These are phyloP conservation scores for Mycena alexandri DNA, from an alignment of 768 basidiomycete genomes.

Conservation along the genomic window DNA sequence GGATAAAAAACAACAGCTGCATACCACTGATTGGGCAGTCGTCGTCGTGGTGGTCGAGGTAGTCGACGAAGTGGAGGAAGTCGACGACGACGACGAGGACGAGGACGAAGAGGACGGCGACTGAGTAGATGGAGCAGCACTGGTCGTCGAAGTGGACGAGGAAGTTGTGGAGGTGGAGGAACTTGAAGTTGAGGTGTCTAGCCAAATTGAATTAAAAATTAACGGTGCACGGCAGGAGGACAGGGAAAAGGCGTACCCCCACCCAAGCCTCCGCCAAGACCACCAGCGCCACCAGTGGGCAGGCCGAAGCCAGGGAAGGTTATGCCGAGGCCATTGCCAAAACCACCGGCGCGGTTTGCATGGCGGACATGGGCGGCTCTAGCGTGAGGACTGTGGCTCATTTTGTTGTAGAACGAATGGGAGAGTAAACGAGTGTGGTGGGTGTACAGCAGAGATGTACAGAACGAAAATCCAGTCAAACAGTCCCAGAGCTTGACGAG, in stretches of 20 bases:
- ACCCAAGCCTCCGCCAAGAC: constrained; percentile 9
- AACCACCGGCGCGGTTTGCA: constrained; percentile 29
- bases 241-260: no score
- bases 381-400: constrained; percentile 24
- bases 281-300: no score
- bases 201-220: no score
- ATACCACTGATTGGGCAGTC: neutral
- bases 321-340: neutral
- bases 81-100: constrained; percentile 8
- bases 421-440: constrained; percentile 35
- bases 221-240: no score
- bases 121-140: neutral
- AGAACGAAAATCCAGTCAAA: constrained; percentile 4
- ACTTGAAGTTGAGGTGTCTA: no score
- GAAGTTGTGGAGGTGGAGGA: no score
- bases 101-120: neutral
- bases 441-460: constrained; percentile 24
- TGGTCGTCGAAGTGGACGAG: neutral
- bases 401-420: constrained; percentile 25
- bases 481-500: constrained; percentile 2
- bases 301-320: neutral
- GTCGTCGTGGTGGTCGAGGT: constrained; percentile 1
- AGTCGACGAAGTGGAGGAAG: neutral
- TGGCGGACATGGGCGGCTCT: constrained; percentile 32
- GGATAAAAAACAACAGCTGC: neutral